phyloP scores from a whole-genome alignment of 805 yeast species.

The Priceomyces haplophilus region DNA sequence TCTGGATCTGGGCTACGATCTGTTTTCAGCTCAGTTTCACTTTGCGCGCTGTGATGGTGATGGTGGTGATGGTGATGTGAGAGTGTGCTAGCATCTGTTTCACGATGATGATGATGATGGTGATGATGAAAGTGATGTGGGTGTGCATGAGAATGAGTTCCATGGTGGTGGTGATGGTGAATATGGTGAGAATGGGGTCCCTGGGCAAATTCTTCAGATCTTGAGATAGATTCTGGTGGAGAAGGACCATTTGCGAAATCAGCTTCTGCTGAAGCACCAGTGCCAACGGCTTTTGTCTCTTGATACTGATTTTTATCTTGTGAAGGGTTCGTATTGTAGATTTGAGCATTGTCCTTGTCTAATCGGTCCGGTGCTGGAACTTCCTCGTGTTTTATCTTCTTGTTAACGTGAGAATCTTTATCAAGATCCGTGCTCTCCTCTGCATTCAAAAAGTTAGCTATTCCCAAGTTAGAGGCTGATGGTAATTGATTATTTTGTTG shows the following conservation, averaged over 20 bases:
- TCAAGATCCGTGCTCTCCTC: slow-evolving; percentile 2
- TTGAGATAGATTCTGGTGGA: neutral
- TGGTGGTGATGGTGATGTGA: slow-evolving; percentile 18
- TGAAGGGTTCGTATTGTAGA: neutral
- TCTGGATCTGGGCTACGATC: neutral
- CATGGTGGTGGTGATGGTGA: slow-evolving; percentile 5
- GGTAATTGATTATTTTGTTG: slow-evolving; percentile 10
- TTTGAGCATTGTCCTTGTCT: neutral
- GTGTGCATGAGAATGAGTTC: slow-evolving; percentile 4
- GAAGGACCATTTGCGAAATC: neutral
- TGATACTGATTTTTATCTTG: neutral
- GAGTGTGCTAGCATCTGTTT: slow-evolving; percentile 8
- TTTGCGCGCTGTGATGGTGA: slow-evolving; percentile 9
- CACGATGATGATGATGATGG: slow-evolving; percentile 11
- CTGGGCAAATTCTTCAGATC: neutral
- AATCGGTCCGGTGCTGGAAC: neutral
- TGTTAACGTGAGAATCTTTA: slow-evolving; percentile 3
- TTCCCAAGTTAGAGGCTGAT: slow-evolving; percentile 18
- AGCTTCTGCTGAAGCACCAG: neutral
- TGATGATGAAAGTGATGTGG: slow-evolving; percentile 10
- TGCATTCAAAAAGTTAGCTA: slow-evolving; percentile 18
- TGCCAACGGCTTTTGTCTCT: neutral
- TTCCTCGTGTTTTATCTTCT: slow-evolving; percentile 8
- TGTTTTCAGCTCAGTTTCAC: neutral
- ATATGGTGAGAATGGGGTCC: no score